Percentiles rank a stretch among this genome's conserved stretches.
These are phyloP conservation scores for Saccharum officinarum DNA, from an alignment of 176 grass and related monocot species.

Conservation along the genomic window DNA sequence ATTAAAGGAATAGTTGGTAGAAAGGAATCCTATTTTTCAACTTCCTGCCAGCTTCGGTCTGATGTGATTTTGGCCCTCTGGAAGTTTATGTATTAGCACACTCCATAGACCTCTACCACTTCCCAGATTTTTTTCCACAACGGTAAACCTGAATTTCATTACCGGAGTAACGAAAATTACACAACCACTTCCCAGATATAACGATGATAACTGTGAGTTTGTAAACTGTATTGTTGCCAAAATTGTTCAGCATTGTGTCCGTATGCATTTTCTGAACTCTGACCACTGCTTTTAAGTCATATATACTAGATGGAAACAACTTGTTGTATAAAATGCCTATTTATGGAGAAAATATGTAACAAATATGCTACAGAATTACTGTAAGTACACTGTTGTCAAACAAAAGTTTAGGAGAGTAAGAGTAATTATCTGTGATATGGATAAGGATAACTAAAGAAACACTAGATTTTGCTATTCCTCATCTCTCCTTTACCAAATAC, in stretches of 20 bases:
- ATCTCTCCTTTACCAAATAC: constrained; percentile 10
- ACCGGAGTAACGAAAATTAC: no score
- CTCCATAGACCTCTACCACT: not conserved
- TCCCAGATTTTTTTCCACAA: not conserved
- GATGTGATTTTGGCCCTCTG: not conserved
- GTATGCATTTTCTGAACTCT: not conserved
- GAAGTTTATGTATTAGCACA: constrained; percentile 16
- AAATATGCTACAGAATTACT: not conserved
- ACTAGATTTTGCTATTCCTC: not conserved
- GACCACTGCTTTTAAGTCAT: not conserved
- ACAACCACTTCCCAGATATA: not conserved
- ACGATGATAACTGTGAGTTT: not conserved
- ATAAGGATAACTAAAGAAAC: not conserved
- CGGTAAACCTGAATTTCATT: no score
- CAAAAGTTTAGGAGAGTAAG: not conserved
- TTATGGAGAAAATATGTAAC: not conserved
- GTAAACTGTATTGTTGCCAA: not conserved
- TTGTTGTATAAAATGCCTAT: not conserved
- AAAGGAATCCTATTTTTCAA: not conserved
- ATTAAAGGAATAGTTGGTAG: not conserved
- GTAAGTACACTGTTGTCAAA: not conserved
- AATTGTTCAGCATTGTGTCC: not conserved
- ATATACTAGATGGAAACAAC: not conserved
- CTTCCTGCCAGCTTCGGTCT: not conserved
- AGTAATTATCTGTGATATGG: not conserved